Base-by-base conservation (phyloP, 2,329 filamentous ascomycete species). In the Apiospora pterosperma region DNA sequence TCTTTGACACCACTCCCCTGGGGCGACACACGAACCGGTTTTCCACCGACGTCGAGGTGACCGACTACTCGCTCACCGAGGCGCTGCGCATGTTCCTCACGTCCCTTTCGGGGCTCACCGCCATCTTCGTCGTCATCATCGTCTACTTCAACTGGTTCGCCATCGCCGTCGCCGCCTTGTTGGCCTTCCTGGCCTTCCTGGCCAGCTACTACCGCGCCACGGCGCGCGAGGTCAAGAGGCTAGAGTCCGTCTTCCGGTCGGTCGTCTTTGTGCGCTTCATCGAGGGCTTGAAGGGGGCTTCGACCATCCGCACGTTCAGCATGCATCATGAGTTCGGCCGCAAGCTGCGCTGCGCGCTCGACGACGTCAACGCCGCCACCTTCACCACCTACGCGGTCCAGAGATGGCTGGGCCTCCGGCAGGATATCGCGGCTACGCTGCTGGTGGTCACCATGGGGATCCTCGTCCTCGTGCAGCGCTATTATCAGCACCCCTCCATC, bases 1-100 rank as follows among this genome's bases (percentile, higher is more conserved):
- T 91, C 76, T 91, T 91, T 76, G 89, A 91, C 67, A 91, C 88
- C 0, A 91, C 89, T 2, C 89, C 89, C 0, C 80, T 90, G 4
- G 89, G 89, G 16, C 84, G 88, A 6, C 90, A 90, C 69, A 88
- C 87, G 36, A 90, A 91, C 69, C 85, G 88, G 25, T 90, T 91
- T 71, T 89, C 88, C 14, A 90, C 89, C 72, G 88, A 91, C 70
- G 84, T 90, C 48, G 86, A 90, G 69, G 86, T 86, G 14, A 89
- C 90, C 86, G 89, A 91, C 74, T 89, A 89, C 71, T 85, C 83
- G n/a, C 78, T 90, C 8, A 85, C 85, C 0, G 88, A 90, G 66
- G 82, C 86, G 1, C 87, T 90, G 74, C 83, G 88, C 66, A 88
- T 90, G 80, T 90, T 89, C 75, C 84, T 87, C 67, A 71, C 90